Percentiles rank a stretch among this genome's conserved stretches.
Conservation (phyloP, 208 protist species). For the Jaenimonas drosophilae region DNA sequence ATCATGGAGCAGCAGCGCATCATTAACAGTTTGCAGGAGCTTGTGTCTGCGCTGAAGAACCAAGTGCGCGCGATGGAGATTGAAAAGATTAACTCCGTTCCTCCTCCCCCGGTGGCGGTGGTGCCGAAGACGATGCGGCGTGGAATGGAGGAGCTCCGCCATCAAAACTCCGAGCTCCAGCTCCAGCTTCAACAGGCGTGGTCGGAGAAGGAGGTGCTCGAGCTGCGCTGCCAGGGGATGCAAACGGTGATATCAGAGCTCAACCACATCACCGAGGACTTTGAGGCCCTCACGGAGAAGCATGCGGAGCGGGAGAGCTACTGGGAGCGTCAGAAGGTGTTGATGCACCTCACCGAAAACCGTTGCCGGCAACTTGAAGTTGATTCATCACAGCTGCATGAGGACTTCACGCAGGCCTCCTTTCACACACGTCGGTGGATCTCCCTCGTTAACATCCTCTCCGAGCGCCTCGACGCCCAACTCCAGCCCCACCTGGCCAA, state of each 20-base stretch:
- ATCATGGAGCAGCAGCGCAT: constrained; percentile 65
- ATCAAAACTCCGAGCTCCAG: neutral
- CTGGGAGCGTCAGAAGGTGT: constrained; percentile 7
- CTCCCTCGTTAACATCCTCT: constrained; percentile 23
- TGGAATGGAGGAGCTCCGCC: constrained; percentile 1
- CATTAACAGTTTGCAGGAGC: constrained; percentile 47
- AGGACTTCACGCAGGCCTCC: constrained; percentile 10
- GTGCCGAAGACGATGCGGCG: neutral
- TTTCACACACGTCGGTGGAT: constrained; percentile 29
- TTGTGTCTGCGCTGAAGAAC: constrained; percentile 32
- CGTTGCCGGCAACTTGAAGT: constrained; percentile 14
- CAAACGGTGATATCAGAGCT: constrained; percentile 7
- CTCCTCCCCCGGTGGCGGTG: neutral
- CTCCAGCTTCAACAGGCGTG: constrained; percentile 5
- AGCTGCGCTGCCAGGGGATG: constrained; percentile 6
- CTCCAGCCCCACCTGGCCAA: constrained; percentile 3
- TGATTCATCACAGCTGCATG: constrained; percentile 11
- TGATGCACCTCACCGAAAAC: constrained; percentile 10
- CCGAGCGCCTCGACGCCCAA: constrained; percentile 8
- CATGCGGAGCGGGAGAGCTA: constrained; percentile 9
- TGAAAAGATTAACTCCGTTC: constrained; percentile 4
- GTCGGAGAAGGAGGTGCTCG: constrained; percentile 12
- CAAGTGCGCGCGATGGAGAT: constrained; percentile 13
- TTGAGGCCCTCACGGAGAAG: constrained; percentile 1
- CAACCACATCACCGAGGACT: too few relatives aligned